phyloP scores from a whole-genome alignment of 805 yeast species.

The Starmerella stellata region DNA sequence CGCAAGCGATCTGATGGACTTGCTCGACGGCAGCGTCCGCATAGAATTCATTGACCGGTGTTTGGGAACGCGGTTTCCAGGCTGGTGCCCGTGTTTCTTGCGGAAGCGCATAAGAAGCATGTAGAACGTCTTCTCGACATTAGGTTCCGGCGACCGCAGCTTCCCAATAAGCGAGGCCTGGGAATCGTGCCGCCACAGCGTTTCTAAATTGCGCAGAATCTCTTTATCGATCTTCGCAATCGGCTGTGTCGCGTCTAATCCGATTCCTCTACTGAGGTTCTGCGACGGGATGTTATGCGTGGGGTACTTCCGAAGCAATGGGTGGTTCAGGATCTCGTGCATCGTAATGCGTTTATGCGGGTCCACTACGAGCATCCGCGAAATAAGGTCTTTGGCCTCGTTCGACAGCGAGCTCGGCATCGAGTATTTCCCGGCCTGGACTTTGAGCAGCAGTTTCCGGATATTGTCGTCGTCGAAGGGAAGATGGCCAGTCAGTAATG shows the following conservation, averaged over 20 bases:
- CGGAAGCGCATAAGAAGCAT: constrained; percentile 57
- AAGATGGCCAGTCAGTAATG: constrained; percentile 79
- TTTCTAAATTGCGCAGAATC: constrained; percentile 56
- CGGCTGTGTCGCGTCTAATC: constrained; percentile 21
- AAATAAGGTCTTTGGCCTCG: constrained; percentile 76
- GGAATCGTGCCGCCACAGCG: constrained; percentile 64
- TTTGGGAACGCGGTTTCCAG: constrained; percentile 8
- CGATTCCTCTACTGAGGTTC: constrained; percentile 6
- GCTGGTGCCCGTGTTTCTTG: constrained; percentile 34
- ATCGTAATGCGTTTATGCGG: constrained; percentile 68
- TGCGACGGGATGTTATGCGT: constrained; percentile 14
- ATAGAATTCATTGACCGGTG: constrained; percentile 11
- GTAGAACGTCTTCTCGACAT: constrained; percentile 67
- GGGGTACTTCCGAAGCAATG: constrained; percentile 55
- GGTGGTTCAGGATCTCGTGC: constrained; percentile 59
- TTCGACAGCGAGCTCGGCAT: constrained; percentile 64
- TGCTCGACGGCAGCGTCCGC: constrained; percentile 12
- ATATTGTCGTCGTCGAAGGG: constrained; percentile 96
- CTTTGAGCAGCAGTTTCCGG: constrained; percentile 68
- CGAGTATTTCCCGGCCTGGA: constrained; percentile 70
- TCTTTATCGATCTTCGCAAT: constrained; percentile 48
- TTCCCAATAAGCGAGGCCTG: constrained; percentile 34
- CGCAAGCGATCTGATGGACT: constrained; percentile 12
- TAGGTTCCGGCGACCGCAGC: constrained; percentile 38
- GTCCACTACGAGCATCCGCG: constrained; percentile 62